Evolutionary conservation across 2,329 filamentous ascomycete genomes (phyloP), one percentile per base, ranked within the genome.

Genomic region (Thielaviopsis ethacetica): DNA sequence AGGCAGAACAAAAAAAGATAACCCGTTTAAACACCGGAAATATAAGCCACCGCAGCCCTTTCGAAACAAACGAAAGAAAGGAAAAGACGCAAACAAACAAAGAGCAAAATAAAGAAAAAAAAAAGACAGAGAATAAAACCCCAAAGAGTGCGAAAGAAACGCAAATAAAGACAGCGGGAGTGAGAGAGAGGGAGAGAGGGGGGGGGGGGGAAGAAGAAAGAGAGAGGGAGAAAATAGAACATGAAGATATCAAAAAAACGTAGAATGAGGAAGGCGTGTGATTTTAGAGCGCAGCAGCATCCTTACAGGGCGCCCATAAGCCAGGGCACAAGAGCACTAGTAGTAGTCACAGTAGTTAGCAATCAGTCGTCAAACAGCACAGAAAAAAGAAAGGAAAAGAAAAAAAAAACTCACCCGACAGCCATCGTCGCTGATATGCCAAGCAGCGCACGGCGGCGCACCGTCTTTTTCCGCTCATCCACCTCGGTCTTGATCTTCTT

Each of bases 401-500:
- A 13, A 41, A 15, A 44, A 38, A 21, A 54, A 50, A 85, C 90
- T 75, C 81, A 97, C 93, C 91, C 91, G 70, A 96, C 80, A 60
- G 88, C 88, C 69, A 96, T 78, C 53, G 88, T 93, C 60, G 89
- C 89, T 63, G 85, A 88, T 57, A 97, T 81, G 61, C 93, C 91
- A 63, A 95, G 79, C 62, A 95, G 75, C 53, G 93, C 89, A 68
- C 90, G 82, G 71, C 84, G 88, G 72, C 88, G 85, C 64, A 96
- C 88, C 67, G 84, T 86, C 72, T 94, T 86, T 73, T 89, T 91
- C 71, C 85, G 85, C 64, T 94, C 70, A 71, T 93, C 85, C 52
- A 86, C 80, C 68, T 93, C 86, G 1, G 89, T 86, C 76, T 84
- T 88, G 49, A 80, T 82, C 68, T 85, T 88, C 81, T 97, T 97